These are phyloP conservation scores for Porpolomopsis calyptriformis DNA, from an alignment of 768 basidiomycete species.

Conservation along the genomic window DNA sequence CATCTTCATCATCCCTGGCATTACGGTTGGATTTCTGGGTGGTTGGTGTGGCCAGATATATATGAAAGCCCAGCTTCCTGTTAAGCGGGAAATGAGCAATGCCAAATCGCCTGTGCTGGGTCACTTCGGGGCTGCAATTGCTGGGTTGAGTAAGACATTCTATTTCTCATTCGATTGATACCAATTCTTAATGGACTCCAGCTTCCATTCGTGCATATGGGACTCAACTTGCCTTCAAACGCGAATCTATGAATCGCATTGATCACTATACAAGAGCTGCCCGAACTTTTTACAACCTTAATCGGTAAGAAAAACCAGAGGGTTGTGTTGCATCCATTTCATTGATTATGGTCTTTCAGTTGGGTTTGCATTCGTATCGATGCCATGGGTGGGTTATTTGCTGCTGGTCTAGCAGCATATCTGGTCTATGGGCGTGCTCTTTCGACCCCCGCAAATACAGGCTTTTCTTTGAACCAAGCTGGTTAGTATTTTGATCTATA, in stretches of 20 bases:
- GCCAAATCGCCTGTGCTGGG: slow-evolving; percentile 24
- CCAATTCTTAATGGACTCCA: slow-evolving; percentile 10
- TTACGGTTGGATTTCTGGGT: slow-evolving; percentile 33
- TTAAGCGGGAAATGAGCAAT: slow-evolving; percentile 39
- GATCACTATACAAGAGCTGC: slow-evolving; percentile 40
- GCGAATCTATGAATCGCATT: slow-evolving; percentile 38
- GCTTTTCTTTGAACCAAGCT: slow-evolving; percentile 51
- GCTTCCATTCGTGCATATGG: slow-evolving; percentile 59
- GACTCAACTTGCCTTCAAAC: slow-evolving; percentile 37
- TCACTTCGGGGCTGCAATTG: slow-evolving; percentile 44
- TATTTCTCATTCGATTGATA: background rate
- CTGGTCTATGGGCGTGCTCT: slow-evolving; percentile 32
- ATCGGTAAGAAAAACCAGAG: slow-evolving; percentile 16
- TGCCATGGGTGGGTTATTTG: slow-evolving; percentile 45
- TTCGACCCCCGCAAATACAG: slow-evolving; percentile 31
- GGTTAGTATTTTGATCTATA: too few relatives aligned
- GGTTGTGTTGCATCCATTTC: slow-evolving; percentile 26
- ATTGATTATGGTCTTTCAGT: slow-evolving; percentile 29
- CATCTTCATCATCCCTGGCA: slow-evolving; percentile 35
- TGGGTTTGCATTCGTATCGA: slow-evolving; percentile 45
- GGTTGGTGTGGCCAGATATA: slow-evolving; percentile 34
- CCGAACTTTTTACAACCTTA: slow-evolving; percentile 43
- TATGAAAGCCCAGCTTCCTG: slow-evolving; percentile 35
- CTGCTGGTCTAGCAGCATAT: slow-evolving; percentile 43
- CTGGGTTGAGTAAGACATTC: slow-evolving; percentile 35